Conservation (phyloP, 225 moss, liverwort and hornwort genomes). For the Ulota crispa region DNA sequence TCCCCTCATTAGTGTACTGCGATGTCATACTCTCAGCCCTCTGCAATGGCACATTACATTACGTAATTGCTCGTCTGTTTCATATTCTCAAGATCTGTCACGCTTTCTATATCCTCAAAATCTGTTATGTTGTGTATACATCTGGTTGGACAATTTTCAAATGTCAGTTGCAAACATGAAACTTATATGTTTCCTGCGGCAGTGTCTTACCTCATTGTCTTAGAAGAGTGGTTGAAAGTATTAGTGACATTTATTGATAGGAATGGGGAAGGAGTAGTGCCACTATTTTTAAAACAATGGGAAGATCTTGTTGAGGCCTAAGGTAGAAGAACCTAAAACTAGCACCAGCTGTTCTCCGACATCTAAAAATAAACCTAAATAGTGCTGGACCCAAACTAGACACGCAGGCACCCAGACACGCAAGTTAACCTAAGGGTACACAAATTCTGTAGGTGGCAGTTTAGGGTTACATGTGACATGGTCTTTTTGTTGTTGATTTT, state of each 20-base stretch:
- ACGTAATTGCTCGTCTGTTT: not conserved
- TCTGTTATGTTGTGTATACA: not conserved
- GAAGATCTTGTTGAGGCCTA: not conserved
- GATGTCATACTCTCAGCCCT: not conserved
- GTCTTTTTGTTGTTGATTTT: no score
- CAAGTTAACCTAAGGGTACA: no score
- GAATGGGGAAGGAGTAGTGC: not conserved
- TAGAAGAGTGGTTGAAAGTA: not conserved
- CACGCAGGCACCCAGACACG: no score
- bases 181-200: not conserved
- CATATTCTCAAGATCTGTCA: not conserved
- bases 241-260: not conserved
- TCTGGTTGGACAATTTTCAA: not conserved
- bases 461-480: no score
- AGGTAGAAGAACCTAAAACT: no score
- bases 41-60: not conserved
- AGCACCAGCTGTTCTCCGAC: no score
- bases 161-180: not conserved
- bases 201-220: not conserved
- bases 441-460: no score
- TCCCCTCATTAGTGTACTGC: not conserved
- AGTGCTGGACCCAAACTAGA: no score
- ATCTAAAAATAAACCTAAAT: no score
- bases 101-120: no score
- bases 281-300: not conserved